Evolutionary conservation across 768 basidiomycete genomes (phyloP), one percentile per base, ranked within the genome.

Genomic region (Baorangia bicolor): DNA sequence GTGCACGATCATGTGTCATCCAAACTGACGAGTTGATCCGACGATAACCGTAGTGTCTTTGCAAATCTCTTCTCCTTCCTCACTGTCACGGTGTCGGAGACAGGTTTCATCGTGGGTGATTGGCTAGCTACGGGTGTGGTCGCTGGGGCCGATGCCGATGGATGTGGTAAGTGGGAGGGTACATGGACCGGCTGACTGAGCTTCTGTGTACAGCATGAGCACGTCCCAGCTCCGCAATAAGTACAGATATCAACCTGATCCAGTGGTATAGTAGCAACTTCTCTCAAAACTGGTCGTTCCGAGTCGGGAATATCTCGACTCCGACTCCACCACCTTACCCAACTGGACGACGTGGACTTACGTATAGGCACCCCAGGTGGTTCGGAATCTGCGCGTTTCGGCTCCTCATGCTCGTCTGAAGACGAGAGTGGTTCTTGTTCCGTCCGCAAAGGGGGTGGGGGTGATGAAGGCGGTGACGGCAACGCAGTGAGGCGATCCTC

Each of bases 21-120:
- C 5, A 25, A 31, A 64, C 85, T 66, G 63, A 94, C 94, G 39
- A 99, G 80, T 69, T 99, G 97, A 62, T 96, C 94, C 5, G 94
- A 97, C 0, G 95, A 94, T 56, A 99, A 73, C 7, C 97, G 82
- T 55, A 99, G 73, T 0, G 96, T 94, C 76, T 99, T 98, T 10
- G 91, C 94, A 67, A 83, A 98, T 64, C 82, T 87, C 67, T 82
- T 83, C 49, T 64, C 59, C 23, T 57, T 62, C 33, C 44, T 40
- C 5, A 41, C 39, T 1, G 48, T 34, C 23, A 54, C 42, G n/a
- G 56, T 20, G 35, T 64, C 56, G 23, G 59, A 42, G 13, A 70
- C 55, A 16, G 78, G 73, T 53, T 63, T 50, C 66, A 63, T 59
- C 65, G 48, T 43, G 3, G 67, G 69, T 18, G 71, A 64, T 38